phyloP scores from a whole-genome alignment of 2,329 filamentous ascomycete genomes.

The Truncatella angustata region DNA sequence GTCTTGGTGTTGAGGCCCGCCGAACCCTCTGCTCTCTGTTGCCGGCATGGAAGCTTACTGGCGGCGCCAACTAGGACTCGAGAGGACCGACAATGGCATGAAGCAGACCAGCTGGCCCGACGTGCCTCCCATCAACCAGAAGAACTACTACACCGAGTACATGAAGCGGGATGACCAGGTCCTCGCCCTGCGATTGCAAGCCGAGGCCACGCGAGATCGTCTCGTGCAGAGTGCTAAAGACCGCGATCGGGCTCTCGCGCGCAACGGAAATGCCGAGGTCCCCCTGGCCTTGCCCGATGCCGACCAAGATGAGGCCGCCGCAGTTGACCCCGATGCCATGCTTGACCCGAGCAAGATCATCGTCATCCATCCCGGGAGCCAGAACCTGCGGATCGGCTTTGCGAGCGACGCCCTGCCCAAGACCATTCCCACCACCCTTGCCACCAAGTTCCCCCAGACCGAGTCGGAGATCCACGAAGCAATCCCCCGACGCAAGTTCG shows the following conservation, averaged over 20 bases:
- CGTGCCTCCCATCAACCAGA: slow-evolving; percentile 93
- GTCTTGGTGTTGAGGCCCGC: background rate
- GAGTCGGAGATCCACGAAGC: slow-evolving; percentile 82
- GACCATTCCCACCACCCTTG: slow-evolving; percentile 90
- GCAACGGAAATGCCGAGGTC: slow-evolving; percentile 66
- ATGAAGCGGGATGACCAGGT: slow-evolving; percentile 98
- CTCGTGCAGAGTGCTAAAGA: slow-evolving; percentile 87
- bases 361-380: slow-evolving; percentile 91
- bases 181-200: slow-evolving; percentile 81
- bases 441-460: slow-evolving; percentile 71
- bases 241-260: slow-evolving; percentile 78
- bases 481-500: slow-evolving; percentile 69
- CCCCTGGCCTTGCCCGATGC: slow-evolving; percentile 60
- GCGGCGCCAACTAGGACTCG: slow-evolving; percentile 63
- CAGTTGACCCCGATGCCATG: slow-evolving; percentile 53
- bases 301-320: slow-evolving; percentile 54
- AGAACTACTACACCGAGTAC: slow-evolving; percentile 99
- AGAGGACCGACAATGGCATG: slow-evolving; percentile 98
- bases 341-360: slow-evolving; percentile 85
- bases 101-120: slow-evolving; percentile 93
- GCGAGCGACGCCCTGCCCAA: slow-evolving; percentile 95
- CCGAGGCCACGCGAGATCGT: slow-evolving; percentile 79
- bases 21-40: background rate
- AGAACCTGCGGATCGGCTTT: slow-evolving; percentile 90
- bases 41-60: slow-evolving; percentile 12